A percentile compares a stretch with the other conserved stretches of the same genome.
phyloP scores from a whole-genome alignment of 2,329 filamentous ascomycete genomes.

The Pseudopithomyces chartarum region DNA sequence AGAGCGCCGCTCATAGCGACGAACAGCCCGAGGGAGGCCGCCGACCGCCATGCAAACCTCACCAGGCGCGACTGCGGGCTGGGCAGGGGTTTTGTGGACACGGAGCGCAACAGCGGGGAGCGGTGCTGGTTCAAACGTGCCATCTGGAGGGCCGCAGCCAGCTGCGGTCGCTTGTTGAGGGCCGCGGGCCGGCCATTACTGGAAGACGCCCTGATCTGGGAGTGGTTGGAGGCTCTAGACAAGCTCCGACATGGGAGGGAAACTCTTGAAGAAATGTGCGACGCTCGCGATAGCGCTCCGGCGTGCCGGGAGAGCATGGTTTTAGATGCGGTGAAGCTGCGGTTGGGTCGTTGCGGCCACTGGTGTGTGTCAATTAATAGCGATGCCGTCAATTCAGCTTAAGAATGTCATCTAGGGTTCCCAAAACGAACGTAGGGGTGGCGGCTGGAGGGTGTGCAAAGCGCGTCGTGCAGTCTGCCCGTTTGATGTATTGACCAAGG shows the following conservation, averaged over 20 bases:
- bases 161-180: conserved; percentile 28
- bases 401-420: conserved; percentile 11
- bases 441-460: not conserved
- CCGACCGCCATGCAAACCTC: conserved; percentile 68
- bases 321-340: conserved; percentile 10
- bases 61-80: conserved; percentile 42
- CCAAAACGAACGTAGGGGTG: conserved; percentile 11
- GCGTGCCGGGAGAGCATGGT: conserved; percentile 39
- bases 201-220: conserved; percentile 30
- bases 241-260: conserved; percentile 16
- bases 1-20: conserved; percentile 71
- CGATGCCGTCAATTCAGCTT: not conserved
- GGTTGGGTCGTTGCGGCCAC: conserved; percentile 5
- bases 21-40: conserved; percentile 76
- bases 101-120: conserved; percentile 25
- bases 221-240: conserved; percentile 1
- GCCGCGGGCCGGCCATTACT: conserved; percentile 32
- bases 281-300: conserved; percentile 34
- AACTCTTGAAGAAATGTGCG: conserved; percentile 23
- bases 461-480: not conserved
- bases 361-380: conserved; percentile 18
- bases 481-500: not conserved
- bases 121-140: conserved; percentile 22
- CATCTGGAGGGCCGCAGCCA: conserved; percentile 22
- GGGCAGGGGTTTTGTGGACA: conserved; percentile 39